Evolutionary conservation across 2,329 filamentous ascomycete species (phyloP).

Genomic region (Monosporascus sp.): DNA sequence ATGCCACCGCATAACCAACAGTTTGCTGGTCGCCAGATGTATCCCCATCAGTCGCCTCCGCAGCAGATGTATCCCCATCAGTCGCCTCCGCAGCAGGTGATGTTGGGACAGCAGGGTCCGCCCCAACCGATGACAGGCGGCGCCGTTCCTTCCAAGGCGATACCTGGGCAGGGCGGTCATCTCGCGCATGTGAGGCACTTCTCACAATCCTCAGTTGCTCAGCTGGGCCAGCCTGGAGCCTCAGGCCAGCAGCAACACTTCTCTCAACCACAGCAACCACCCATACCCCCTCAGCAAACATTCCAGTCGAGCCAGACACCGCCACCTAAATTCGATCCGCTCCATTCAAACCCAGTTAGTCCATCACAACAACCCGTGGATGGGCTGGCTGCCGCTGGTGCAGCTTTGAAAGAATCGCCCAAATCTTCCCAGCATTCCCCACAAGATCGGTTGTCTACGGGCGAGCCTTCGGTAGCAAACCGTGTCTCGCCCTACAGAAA

Average conservation of each 20-base stretch:
- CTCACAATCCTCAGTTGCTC: constrained; percentile 1
- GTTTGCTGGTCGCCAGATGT: constrained; percentile 20
- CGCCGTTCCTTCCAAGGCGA: background rate
- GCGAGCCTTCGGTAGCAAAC: constrained; percentile 6
- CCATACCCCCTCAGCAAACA: constrained; percentile 13
- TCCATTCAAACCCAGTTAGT: background rate
- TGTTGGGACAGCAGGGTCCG: constrained; percentile 7
- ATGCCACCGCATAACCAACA: constrained; percentile 16
- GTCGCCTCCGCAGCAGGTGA: constrained; percentile 9
- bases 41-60: constrained; percentile 14
- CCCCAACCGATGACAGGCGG: background rate
- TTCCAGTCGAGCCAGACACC: constrained; percentile 8
- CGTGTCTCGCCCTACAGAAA: constrained; percentile 22
- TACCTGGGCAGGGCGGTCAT: background rate
- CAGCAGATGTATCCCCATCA: constrained; percentile 15
- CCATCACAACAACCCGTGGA: constrained; percentile 1
- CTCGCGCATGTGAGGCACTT: background rate
- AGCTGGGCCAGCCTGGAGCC: constrained; percentile 7
- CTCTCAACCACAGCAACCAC: constrained; percentile 7
- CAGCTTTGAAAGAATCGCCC: constrained; percentile 8
- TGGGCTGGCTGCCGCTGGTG: constrained; percentile 3
- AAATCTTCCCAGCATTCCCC: constrained; percentile 13
- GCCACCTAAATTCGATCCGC: background rate
- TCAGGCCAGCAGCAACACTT: constrained; percentile 2
- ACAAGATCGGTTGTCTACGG: constrained; percentile 11